Base-by-base conservation (phyloP, 169 alveolate species). In the Plasmodium ovale region DNA sequence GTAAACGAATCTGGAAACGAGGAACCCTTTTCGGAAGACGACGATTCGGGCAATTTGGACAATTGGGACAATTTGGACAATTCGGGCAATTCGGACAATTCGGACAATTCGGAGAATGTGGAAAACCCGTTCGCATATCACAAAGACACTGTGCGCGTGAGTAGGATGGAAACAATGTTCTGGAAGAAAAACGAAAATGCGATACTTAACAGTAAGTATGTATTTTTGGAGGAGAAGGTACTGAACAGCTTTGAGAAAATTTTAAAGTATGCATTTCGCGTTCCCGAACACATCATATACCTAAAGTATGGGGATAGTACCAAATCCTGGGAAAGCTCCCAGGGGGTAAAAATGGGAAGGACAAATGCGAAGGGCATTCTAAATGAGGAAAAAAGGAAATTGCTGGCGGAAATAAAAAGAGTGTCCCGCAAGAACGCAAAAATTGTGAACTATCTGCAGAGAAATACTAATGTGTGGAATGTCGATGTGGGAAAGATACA, bases 271-370 rank as follows among this genome's bases (percentile, higher is more conserved):
- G 16, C 89, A 23, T 65, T 65, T 65, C 64, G 89, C 10, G 58
- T 79, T 14, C 89, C 89, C 33, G 89, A 79, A 44, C 47, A 65
- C 49, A 47, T 79, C 14, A 51, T 79, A 25, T 64, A 79, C 37
- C 23, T 79, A 31, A 67, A 25, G 19, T 42, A 12, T 51, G 70
- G 72, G 42, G 49, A 33, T 65, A 65, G 25, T 54, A 39, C 0
- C 37, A 54, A 58, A 33, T 14, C 29, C 23, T 0, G 21, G 19
- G n/a, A 37, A 12, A 0, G 53, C 3, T 21, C 27, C 16, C 29
- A 74, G 27, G 9, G 35, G 16, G 53, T 39, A n/a, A n/a, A 54
- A 54, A 2, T 6, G 59, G 33, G 27, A 42, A 29, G 7, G 59
- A 42, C 53, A n/a, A 44, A 54, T 4, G 0, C 12, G 56, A 29